Base-by-base conservation (phyloP, 495 filamentous ascomycete species). In the Lophiostoma macrostomum region DNA sequence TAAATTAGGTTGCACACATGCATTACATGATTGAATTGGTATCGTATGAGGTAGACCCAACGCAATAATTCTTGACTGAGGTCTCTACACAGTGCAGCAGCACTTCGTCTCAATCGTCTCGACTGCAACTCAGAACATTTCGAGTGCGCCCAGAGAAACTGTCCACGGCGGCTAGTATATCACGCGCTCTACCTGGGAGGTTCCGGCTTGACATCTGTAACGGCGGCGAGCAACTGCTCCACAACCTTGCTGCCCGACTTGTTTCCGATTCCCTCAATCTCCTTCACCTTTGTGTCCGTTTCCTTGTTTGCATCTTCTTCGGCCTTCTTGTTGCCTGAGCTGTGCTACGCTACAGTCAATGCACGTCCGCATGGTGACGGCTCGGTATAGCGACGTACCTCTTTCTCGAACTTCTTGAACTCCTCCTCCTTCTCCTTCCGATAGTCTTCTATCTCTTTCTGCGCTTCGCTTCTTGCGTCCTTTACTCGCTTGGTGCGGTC, bases 381-480 rank as follows among this genome's bases (percentile, higher is more conserved):
- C 7, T 32, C 5, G 5, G n/a, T 11, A 31, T 10, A 19, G 23
- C 13, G n/a, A 50, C 64, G 24, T 70, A 96, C 93, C 82, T 96
- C 85, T 39, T 85, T 76, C 75, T 97, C 90, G 66, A 93, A 96
- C 69, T 86, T 86, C 77, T 93, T 90, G 78, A 87, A 97, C 69
- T 98, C 91, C 7, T 86, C 83, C 50, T 97, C 94, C 74, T 95
- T 97, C 54, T 86, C 68, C 53, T 83, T 85, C 67, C 81, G 79
- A 78, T 98, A 98, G 30, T 90, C 88, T 44, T 97, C 94, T 64
- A 98, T 95, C 67, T 97, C 90, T 72, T 96, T 96, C 72, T 97
- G 93, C 41, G 93, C 93, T 68, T 97, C 91, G 64, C 80, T 80
- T 65, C 91, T 86, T 46, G 93, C 94, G 69, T 97, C 93, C 69